A percentile compares a stretch with the other conserved stretches of the same genome.
phyloP scores from a whole-genome alignment of 139 green algal species.

The Penium margaritaceum region DNA sequence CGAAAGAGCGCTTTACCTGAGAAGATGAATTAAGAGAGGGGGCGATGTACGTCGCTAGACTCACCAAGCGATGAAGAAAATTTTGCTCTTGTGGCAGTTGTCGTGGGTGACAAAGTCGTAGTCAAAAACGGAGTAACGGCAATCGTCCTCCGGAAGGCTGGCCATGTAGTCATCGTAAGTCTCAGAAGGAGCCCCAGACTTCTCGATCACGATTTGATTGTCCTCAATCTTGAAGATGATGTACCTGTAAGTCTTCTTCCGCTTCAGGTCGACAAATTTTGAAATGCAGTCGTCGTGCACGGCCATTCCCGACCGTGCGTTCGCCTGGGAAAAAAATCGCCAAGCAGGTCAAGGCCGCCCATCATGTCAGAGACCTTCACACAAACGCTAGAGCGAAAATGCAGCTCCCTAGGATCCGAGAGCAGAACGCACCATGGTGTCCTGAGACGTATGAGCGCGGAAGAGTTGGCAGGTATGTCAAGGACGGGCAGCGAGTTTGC shows the following conservation, averaged over 20 bases:
- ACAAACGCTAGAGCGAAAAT: too few species aligned
- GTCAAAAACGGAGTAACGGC: constrained; percentile 39
- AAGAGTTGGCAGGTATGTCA: too few species aligned
- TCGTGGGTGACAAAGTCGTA: constrained; percentile 43
- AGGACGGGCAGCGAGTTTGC: too few species aligned
- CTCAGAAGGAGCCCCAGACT: neutral
- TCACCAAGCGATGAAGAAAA: constrained; percentile 47
- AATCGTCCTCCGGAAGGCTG: constrained; percentile 34
- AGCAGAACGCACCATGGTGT: too few species aligned
- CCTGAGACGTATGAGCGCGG: too few species aligned
- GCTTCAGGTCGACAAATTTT: constrained; percentile 35
- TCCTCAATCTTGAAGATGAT: constrained; percentile 46
- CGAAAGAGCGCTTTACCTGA: too few species aligned
- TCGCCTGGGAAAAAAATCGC: too few species aligned
- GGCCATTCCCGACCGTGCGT: constrained; percentile 36
- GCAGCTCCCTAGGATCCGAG: too few species aligned
- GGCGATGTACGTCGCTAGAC: too few species aligned
- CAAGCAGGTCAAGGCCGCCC: too few species aligned
- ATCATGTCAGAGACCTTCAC: too few species aligned
- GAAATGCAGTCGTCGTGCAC: constrained; percentile 33
- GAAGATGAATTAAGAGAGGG: too few species aligned
- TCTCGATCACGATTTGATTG: constrained; percentile 36
- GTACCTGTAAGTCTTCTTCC: constrained; percentile 39
- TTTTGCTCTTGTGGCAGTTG: constrained; percentile 45
- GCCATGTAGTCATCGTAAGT: constrained; percentile 32